A percentile compares a stretch with the other conserved stretches of the same genome.
Evolutionary conservation across 176 grass and related monocot species (phyloP).

Genomic region (Cenchrus fungigraminus): DNA sequence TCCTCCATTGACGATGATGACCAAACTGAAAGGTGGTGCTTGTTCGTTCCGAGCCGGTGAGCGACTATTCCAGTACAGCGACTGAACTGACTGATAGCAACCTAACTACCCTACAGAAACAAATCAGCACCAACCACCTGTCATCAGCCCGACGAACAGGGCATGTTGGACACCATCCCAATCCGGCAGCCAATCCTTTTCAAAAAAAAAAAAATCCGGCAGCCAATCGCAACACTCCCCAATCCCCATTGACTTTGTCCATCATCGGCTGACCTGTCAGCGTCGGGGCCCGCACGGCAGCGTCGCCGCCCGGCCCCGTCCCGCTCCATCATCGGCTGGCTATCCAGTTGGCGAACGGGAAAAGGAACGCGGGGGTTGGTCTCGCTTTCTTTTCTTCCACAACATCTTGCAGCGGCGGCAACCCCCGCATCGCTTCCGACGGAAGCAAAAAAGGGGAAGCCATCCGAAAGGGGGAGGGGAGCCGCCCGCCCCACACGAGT

Average conservation of each 20-base stretch:
- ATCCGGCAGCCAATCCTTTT: conserved; percentile 31
- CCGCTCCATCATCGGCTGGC: neutral
- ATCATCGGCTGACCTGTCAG: conserved; percentile 24
- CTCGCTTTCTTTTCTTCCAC: conserved; percentile 44
- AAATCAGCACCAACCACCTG: neutral
- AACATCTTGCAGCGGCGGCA: conserved; percentile 40
- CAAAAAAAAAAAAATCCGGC: too few species aligned
- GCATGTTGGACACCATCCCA: neutral
- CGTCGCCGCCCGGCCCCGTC: neutral
- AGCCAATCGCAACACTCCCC: conserved; percentile 17
- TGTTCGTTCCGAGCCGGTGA: neutral
- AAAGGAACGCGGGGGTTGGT: neutral
- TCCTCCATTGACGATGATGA: neutral
- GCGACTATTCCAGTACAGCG: neutral
- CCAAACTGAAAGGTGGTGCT: neutral
- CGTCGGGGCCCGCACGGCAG: conserved; percentile 15
- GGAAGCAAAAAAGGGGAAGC: conserved; percentile 75
- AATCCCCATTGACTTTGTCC: neutral
- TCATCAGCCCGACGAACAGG: too few species aligned
- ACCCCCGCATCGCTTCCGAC: conserved; percentile 67
- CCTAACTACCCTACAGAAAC: conserved; percentile 19
- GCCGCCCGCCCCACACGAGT: conserved; percentile 20
- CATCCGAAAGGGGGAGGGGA: conserved; percentile 23
- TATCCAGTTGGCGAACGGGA: conserved; percentile 16
- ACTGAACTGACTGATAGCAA: conserved; percentile 2